phyloP scores from a whole-genome alignment of 345 rosid genomes.

The Heritiera littoralis region DNA sequence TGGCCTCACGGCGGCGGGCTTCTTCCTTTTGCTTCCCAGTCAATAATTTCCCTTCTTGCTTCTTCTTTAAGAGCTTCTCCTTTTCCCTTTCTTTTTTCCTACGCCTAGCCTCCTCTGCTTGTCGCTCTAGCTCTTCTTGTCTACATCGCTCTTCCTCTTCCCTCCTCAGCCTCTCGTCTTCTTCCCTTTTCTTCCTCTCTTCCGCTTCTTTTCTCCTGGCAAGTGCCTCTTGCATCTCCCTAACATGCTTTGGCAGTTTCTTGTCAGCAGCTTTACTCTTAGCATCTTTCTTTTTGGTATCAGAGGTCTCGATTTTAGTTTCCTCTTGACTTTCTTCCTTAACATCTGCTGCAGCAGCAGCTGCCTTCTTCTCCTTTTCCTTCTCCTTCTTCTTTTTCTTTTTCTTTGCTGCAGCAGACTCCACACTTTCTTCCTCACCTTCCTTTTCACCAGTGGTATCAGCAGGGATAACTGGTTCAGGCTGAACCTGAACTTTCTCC shows the following conservation, averaged over 20 bases:
- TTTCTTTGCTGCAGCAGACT: constrained; percentile 90
- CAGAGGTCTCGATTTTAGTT: constrained; percentile 45
- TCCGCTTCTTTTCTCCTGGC: constrained; percentile 78
- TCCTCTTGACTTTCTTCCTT: constrained; percentile 58
- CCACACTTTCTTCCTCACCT: constrained; percentile 67
- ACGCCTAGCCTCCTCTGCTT: constrained; percentile 94
- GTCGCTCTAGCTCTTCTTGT: constrained; percentile 86
- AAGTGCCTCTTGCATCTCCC: constrained; percentile 95
- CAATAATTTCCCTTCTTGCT: constrained; percentile 84
- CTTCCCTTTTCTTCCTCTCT: constrained; percentile 80
- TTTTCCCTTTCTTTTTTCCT: constrained; percentile 84
- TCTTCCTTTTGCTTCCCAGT: constrained; percentile 91
- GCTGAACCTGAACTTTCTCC: constrained; percentile 52
- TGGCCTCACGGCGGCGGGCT: constrained; percentile 81
- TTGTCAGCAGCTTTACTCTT: constrained; percentile 84
- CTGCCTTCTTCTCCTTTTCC: constrained; percentile 66
- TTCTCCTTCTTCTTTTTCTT: constrained; percentile 89
- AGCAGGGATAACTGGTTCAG: constrained; percentile 41
- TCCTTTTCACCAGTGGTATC: constrained; percentile 57
- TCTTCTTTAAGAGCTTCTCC: constrained; percentile 83
- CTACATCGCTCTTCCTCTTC: constrained; percentile 86
- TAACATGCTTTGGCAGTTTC: constrained; percentile 88
- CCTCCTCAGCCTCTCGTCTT: constrained; percentile 80
- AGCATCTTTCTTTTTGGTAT: constrained; percentile 64
- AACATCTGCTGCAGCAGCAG: constrained; percentile 37